These are phyloP conservation scores for Neofusicoccum sp. DNA, from an alignment of 2,329 filamentous ascomycete genomes.

Conservation along the genomic window DNA sequence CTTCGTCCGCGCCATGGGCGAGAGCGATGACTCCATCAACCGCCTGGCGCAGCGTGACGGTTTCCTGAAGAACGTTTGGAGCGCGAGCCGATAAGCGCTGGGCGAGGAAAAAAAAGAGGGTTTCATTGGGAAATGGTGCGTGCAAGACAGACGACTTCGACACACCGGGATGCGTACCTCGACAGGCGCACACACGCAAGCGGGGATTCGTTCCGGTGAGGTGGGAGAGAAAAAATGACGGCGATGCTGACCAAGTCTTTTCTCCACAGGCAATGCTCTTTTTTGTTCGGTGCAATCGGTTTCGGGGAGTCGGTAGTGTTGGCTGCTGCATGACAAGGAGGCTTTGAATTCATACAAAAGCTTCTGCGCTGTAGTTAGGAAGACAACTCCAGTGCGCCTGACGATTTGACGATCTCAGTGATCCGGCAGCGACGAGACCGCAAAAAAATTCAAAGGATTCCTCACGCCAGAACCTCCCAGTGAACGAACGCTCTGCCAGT, in stretches of 20 bases:
- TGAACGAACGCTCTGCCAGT: neutral
- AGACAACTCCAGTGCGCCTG: neutral
- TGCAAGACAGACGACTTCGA: neutral
- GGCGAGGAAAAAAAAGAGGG: neutral
- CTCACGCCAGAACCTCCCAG: neutral
- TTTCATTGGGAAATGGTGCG: slow-evolving; percentile 18
- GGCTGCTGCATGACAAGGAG: slow-evolving; percentile 9
- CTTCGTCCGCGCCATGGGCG: slow-evolving; percentile 96
- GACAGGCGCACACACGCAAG: neutral
- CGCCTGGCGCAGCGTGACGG: slow-evolving; percentile 93
- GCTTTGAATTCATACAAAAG: slow-evolving; percentile 4
- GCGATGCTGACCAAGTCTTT: neutral
- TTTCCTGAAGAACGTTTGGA: slow-evolving; percentile 96
- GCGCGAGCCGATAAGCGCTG: slow-evolving; percentile 57
- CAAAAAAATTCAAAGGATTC: slow-evolving; percentile 13
- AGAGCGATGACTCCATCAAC: slow-evolving; percentile 97
- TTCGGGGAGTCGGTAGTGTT: slow-evolving; percentile 13
- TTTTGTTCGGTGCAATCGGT: slow-evolving; percentile 16
- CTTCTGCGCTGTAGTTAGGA: slow-evolving; percentile 17
- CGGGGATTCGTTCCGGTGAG: no score
- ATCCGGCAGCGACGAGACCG: slow-evolving; percentile 14
- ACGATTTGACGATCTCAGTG: slow-evolving; percentile 18
- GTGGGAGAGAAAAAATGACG: neutral
- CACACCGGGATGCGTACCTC: neutral
- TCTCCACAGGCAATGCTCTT: slow-evolving; percentile 17